These are phyloP conservation scores for Pichia exigua DNA, from an alignment of 805 yeast genomes.

Conservation along the genomic window DNA sequence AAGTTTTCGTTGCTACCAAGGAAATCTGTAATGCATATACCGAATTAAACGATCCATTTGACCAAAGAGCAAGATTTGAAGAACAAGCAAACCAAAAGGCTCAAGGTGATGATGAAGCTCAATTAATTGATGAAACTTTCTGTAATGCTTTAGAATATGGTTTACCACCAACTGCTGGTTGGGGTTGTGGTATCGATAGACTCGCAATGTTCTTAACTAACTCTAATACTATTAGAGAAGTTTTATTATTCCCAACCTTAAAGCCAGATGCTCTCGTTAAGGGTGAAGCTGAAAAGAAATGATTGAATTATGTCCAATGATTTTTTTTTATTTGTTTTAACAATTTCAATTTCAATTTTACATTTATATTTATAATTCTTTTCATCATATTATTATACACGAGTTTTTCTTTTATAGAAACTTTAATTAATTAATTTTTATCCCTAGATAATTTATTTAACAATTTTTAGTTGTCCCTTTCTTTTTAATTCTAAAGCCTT, in stretches of 20 bases:
- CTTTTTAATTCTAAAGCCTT: slow-evolving; percentile 83
- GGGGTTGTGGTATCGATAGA: slow-evolving; percentile 99
- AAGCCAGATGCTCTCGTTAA: slow-evolving; percentile 68
- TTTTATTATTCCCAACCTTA: slow-evolving; percentile 94
- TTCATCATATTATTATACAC: not conserved
- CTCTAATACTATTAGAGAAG: slow-evolving; percentile 96
- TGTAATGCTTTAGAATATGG: slow-evolving; percentile 97
- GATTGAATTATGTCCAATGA: slow-evolving; percentile 1
- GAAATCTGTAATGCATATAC: slow-evolving; percentile 98
- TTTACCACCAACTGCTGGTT: slow-evolving; percentile 98
- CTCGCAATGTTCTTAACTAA: slow-evolving; percentile 96
- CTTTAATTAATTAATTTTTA: not conserved
- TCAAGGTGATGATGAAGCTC: slow-evolving; percentile 99
- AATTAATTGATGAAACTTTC: slow-evolving; percentile 92
- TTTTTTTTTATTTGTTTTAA: not conserved
- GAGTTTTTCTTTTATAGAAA: not conserved
- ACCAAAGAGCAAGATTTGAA: slow-evolving; percentile 94
- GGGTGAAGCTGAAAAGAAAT: slow-evolving; percentile 26
- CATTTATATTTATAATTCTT: not conserved
- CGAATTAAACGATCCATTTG: slow-evolving; percentile 97
- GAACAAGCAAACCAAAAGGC: slow-evolving; percentile 98
- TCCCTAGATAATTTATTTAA: slow-evolving; percentile 8
- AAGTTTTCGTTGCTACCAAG: slow-evolving; percentile 96
- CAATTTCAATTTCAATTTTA: not conserved
- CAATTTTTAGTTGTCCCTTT: slow-evolving; percentile 45